Conservation (phyloP, 305 asterid genomes). For the Andrographis paniculata region DNA sequence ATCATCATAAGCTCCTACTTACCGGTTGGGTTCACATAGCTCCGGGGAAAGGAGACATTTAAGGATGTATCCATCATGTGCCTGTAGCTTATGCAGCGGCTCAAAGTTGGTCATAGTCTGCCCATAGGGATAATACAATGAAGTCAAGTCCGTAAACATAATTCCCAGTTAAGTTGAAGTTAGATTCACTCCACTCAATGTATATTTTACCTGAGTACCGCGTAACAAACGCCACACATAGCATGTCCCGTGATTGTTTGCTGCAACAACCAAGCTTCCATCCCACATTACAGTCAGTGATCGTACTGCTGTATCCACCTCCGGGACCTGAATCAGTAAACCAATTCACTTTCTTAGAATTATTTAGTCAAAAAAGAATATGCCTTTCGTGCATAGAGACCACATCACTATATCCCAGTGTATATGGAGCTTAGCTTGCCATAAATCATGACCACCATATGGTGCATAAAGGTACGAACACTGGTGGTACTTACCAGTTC, state of each 20-base stretch:
- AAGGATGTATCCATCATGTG: conserved; percentile 87
- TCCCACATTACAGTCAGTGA: conserved; percentile 98
- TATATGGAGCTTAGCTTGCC: no score
- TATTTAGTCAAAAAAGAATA: neutral
- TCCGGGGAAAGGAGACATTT: conserved; percentile 97
- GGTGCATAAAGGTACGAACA: no score
- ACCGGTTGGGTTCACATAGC: conserved; percentile 88
- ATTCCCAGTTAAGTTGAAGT: neutral
- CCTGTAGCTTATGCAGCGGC: conserved; percentile 95
- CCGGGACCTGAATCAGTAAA: conserved; percentile 64
- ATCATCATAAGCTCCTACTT: conserved; percentile 9
- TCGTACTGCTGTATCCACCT: conserved; percentile 91
- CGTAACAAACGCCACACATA: conserved; percentile 88
- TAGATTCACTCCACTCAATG: conserved; percentile 4
- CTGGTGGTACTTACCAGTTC: conserved; percentile 52
- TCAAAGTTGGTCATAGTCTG: conserved; percentile 97
- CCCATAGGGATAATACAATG: conserved; percentile 21
- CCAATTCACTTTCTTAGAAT: neutral
- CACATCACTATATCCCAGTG: neutral
- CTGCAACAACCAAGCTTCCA: conserved; percentile 95
- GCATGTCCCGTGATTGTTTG: conserved; percentile 88
- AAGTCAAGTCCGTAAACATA: conserved; percentile 4
- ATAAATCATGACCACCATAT: no score
- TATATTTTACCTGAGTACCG: conserved; percentile 65
- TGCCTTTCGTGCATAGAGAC: neutral